Evolutionary conservation across 2,329 filamentous ascomycete species (phyloP), one percentile per base, ranked within the genome.

Genomic region (Nigrospora sphaerica): DNA sequence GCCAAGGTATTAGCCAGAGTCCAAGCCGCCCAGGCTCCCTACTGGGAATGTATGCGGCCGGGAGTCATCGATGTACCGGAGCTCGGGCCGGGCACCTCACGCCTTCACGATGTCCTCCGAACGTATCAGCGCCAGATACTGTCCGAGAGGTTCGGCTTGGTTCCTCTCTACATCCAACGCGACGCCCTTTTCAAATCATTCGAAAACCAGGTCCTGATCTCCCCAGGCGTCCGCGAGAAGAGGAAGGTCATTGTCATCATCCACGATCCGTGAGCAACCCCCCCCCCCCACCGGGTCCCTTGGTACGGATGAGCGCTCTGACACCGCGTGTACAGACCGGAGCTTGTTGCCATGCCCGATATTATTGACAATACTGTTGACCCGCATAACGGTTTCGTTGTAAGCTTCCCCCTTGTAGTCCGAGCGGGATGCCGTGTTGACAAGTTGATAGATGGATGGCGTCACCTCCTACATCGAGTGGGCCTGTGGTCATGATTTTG

Each of bases 1-100:
- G 72, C 73, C 0, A 69, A 71, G 39, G 72, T 79, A 1, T 61
- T 85, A 23, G 74, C 77, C 35, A 75, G 74, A 53, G 81, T 83
- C 0, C 78, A 81, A 56, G 73, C 77, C 1, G 67, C 74, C 44
- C 81, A 85, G 52, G 78, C 81, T 2, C 78, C 77, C 18, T 93
- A 88, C 63, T 98, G 93, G 93, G 81, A 88, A 51, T 95, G 87
- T 65, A 85, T 97, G 75, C 82, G 88, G 49, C 85, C 87, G 2
- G 80, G 80, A 2, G 65, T 84, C 16, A 70, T 83, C 35, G 65
- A 78, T 46, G 63, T 80, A 3, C 70, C 71, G 9, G 72, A 78
- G 3, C 58, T 78, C n/a, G 66, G 68, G 0, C 65, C 72, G n/a
- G 73, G 75, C 12, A 77, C 77, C 2, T 74, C 80, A 47, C 77